These are phyloP conservation scores for Ogataea naganishii DNA, from an alignment of 805 yeast species.

Conservation along the genomic window DNA sequence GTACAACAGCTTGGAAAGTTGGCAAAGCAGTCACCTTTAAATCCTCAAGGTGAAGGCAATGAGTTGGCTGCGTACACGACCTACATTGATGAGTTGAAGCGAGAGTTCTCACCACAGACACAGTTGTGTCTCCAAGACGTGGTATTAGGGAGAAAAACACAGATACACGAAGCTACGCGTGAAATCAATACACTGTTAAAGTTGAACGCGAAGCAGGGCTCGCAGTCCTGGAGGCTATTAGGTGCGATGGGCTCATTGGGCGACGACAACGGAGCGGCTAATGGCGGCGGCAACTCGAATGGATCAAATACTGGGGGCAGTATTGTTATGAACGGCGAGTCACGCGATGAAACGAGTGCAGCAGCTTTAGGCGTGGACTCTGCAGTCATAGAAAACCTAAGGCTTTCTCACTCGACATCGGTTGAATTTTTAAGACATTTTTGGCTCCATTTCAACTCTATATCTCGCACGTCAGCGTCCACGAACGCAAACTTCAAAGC, in stretches of 20 bases:
- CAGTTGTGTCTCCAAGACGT: constrained; percentile 10
- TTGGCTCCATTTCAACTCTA: constrained; percentile 50
- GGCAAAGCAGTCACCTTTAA: constrained; percentile 17
- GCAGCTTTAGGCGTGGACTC: constrained; percentile 14
- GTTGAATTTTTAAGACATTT: constrained; percentile 70
- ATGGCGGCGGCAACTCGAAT: background rate
- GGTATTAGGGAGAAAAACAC: constrained; percentile 20
- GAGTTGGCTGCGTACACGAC: constrained; percentile 14
- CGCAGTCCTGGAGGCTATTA: constrained; percentile 31
- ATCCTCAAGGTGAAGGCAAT: constrained; percentile 15
- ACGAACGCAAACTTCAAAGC: constrained; percentile 22
- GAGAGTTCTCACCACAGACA: constrained; percentile 8
- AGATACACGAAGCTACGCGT: constrained; percentile 32
- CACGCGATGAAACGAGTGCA: constrained; percentile 5
- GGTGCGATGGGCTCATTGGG: constrained; percentile 12
- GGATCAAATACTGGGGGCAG: constrained; percentile 3
- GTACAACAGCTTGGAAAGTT: constrained; percentile 8
- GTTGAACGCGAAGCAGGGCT: constrained; percentile 45
- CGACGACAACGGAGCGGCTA: no score
- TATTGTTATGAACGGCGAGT: constrained; percentile 7
- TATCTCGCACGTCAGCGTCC: constrained; percentile 18
- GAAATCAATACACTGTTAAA: constrained; percentile 41
- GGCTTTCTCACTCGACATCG: constrained; percentile 62
- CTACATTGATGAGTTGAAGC: constrained; percentile 13
- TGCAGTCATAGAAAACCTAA: constrained; percentile 37